Evolutionary conservation across 306 rosid species (phyloP), one percentile per base, ranked within the genome.

Genomic region (Rosa lucieae): DNA sequence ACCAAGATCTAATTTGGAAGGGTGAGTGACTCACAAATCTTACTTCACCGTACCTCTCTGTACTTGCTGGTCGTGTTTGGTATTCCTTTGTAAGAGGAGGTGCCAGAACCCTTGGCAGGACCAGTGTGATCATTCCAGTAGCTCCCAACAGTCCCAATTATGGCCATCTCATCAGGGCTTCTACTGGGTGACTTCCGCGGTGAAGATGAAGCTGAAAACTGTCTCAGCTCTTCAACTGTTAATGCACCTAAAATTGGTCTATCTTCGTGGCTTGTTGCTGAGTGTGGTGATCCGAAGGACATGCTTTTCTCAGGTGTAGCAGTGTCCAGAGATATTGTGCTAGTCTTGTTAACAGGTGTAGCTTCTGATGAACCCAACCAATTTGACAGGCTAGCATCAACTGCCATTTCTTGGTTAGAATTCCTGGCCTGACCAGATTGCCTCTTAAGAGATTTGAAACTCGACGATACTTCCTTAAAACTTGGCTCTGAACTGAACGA

Each of bases 161-260:
- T 90, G 32, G 98, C 87, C 86, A 87, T 91, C 79, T 92, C 97
- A 68, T 92, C 89, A 0, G 92, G 93, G 81, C 93, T 89, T 80
- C 80, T 46, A 81, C 87, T 78, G 0, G 96, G 98, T 0, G 94
- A 92, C 84, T 86, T 91, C 86, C 88, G 86, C 12, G 97, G 93
- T 3, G 97, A 88, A 49, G 88, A 84, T 75, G 94, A 72, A 75
- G 91, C 85, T 13, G 97, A 87, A 72, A 89, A 89, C 72, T 92
- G 91, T 66, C 88, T 89, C 72, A 94, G 67, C 86, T 94, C 97
- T 73, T 94, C 97, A 46, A 92, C 65, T 1, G 95, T 94, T 35
- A 94, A 80, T 69, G 97, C 97, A 9, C 97, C 97, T 75, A 94
- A 85, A 82, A 94, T 92, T 11, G 97, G 98, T 84, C 97, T 91